Percentiles rank a stretch among this genome's conserved stretches.
Evolutionary conservation across 352 stramenopile genomes (phyloP).

Genomic region (Pythium monospermum): DNA sequence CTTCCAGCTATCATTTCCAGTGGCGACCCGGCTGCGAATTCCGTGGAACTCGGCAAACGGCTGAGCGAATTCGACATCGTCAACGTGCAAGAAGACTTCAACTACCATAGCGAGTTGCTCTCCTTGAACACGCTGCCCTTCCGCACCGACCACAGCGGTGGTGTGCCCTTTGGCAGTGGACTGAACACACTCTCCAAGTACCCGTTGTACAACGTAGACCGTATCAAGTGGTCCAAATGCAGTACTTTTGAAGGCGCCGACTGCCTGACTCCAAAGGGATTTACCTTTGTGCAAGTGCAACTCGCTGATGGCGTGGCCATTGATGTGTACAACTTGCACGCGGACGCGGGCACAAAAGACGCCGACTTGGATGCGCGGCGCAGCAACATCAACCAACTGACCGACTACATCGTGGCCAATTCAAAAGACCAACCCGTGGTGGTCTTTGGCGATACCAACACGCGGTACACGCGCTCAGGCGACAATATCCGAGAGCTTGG

Average conservation of each 20-base stretch:
- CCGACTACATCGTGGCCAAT: constrained; percentile 35
- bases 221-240: constrained; percentile 40
- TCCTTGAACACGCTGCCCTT: no score
- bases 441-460: constrained; percentile 56
- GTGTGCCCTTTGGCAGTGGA: constrained; percentile 36
- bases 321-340: constrained; percentile 52
- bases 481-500: constrained; percentile 38
- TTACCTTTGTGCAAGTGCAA: constrained; percentile 38
- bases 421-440: constrained; percentile 41
- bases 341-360: constrained; percentile 28
- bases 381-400: constrained; percentile 40
- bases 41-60: constrained; percentile 39
- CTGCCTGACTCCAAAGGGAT: constrained; percentile 55
- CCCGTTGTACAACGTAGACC: constrained; percentile 34
- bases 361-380: constrained; percentile 28
- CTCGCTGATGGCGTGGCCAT: constrained; percentile 35
- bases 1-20: constrained; percentile 42
- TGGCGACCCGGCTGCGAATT: constrained; percentile 35
- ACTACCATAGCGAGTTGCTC: no score
- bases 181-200: constrained; percentile 45
- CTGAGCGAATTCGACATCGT: constrained; percentile 23
- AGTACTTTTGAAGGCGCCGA: constrained; percentile 40
- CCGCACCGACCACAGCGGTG: constrained; percentile 45
- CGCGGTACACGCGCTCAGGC: constrained; percentile 35
- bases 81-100: constrained; percentile 22